Evolutionary conservation across 495 filamentous ascomycete genomes (phyloP).

Genomic region (Aspergillus campestris): DNA sequence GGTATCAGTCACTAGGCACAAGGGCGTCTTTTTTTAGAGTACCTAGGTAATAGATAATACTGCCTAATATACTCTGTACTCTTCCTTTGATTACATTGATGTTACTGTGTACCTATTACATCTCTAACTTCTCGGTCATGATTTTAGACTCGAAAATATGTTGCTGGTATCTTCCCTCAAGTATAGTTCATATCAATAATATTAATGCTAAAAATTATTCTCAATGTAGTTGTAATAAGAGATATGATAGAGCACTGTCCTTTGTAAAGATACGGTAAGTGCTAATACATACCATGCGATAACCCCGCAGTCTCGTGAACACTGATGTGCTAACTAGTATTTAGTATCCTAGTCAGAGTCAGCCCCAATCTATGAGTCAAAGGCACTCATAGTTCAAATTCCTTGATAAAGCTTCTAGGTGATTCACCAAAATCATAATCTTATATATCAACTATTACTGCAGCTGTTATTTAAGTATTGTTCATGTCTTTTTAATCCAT

Average conservation of each 20-base stretch:
- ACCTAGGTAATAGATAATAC: too few relatives aligned
- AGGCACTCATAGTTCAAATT: conserved; percentile 17
- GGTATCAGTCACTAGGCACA: too few relatives aligned
- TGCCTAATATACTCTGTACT: too few relatives aligned
- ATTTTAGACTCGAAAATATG: too few relatives aligned
- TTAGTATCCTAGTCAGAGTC: conserved; percentile 1
- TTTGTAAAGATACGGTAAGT: not conserved
- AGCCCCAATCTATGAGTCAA: conserved; percentile 14
- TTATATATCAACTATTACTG: not conserved
- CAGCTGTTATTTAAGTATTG: not conserved
- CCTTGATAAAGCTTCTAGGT: not conserved
- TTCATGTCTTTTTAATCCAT: not conserved
- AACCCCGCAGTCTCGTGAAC: conserved; percentile 21
- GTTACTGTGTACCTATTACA: too few relatives aligned
- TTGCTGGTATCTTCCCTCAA: too few relatives aligned
- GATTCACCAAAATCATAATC: not conserved
- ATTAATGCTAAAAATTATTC: not conserved
- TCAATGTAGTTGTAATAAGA: conserved; percentile 2
- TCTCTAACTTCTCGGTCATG: too few relatives aligned
- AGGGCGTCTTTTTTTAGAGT: too few relatives aligned
- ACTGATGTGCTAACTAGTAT: conserved; percentile 6
- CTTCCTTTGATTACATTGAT: too few relatives aligned
- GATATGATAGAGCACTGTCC: not conserved
- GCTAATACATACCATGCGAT: conserved; percentile 13
- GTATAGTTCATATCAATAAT: too few relatives aligned